Evolutionary conservation across 202 grass and related monocot genomes (phyloP), one percentile per base, ranked within the genome.

Genomic region (Hordeum pubiflorum): DNA sequence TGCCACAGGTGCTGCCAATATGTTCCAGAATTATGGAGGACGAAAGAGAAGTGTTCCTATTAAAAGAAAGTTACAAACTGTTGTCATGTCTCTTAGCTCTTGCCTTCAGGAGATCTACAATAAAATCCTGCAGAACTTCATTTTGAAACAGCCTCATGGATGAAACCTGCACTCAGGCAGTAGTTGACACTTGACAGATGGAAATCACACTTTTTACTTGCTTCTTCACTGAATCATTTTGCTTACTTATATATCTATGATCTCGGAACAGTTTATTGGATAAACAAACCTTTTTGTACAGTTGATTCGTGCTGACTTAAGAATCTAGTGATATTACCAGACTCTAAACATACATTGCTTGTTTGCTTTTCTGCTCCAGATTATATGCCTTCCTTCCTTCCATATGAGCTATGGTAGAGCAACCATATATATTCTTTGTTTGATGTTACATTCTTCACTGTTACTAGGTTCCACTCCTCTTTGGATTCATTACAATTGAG

Each of bases 401-500:
- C 31, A 32, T 29, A 24, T 26, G 14, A 58, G 27, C 15, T 11
- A 40, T 48, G 34, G 14, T 34, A 75, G 31, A 62, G 11, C n/a
- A 82, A 6, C 14, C 18, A 43, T 10, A 9, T 48, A 21, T 69
- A 61, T 20, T 41, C 15, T 44, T 71, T 70, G 12, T 70, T 79
- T 88, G 22, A 84, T 69, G 5, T 63, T 4, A 85, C n/a, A 33
- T 65, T 79, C 22, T 50, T 78, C 44, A 46, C 46, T 37, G 50
- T 38, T 76, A 58, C 43, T 85, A 97, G 91, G 94, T 94, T 43
- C 94, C 89, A 2, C 81, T 97, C 54, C 86, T 97, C 58, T 94
- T 94, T 80, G 94, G 91, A 18, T 88, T 89, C 39, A 80, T 79
- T 69, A 83, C 81, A 40, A 92, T 97, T 72, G 94, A 97, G 83